Evolutionary conservation across 805 yeast species (phyloP).

Genomic region (Wickerhamiella kurtzmanii): DNA sequence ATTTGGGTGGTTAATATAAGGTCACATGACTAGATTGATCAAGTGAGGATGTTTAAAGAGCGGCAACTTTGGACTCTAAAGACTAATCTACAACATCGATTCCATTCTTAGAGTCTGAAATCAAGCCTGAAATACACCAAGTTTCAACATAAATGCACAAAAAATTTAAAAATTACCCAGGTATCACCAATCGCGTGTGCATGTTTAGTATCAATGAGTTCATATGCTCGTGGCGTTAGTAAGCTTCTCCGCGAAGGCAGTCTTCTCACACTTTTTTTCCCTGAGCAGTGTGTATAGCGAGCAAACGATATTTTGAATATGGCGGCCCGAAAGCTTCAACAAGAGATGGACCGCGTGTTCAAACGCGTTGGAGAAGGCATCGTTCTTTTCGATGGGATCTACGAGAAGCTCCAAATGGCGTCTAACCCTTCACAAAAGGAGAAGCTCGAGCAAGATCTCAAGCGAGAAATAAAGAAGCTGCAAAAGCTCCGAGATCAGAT

Average conservation of each 20-base stretch:
- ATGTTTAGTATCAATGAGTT: no score
- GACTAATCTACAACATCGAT: no score
- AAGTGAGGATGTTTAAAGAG: no score
- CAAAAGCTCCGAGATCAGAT: conserved; percentile 92
- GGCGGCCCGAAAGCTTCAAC: conserved; percentile 23
- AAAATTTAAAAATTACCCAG: no score
- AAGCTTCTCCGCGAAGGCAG: background rate
- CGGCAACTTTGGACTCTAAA: no score
- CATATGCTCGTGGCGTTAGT: background rate
- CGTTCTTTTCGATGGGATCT: conserved; percentile 66
- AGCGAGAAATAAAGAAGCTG: conserved; percentile 86
- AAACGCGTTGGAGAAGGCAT: conserved; percentile 90
- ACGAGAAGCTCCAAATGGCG: conserved; percentile 70
- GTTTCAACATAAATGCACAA: no score
- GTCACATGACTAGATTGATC: no score
- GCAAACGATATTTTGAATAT: conserved; percentile 14
- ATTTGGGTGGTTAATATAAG: no score
- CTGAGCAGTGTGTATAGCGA: background rate
- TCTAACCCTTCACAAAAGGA: conserved; percentile 84
- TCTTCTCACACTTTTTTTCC: background rate
- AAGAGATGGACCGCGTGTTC: conserved; percentile 82
- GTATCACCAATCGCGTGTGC: background rate
- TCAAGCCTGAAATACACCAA: no score
- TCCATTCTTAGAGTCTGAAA: no score
- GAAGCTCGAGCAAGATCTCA: conserved; percentile 75